Evolutionary conservation across 2,329 filamentous ascomycete species (phyloP), one percentile per base, ranked within the genome.

Genomic region (Knufia fluminis): DNA sequence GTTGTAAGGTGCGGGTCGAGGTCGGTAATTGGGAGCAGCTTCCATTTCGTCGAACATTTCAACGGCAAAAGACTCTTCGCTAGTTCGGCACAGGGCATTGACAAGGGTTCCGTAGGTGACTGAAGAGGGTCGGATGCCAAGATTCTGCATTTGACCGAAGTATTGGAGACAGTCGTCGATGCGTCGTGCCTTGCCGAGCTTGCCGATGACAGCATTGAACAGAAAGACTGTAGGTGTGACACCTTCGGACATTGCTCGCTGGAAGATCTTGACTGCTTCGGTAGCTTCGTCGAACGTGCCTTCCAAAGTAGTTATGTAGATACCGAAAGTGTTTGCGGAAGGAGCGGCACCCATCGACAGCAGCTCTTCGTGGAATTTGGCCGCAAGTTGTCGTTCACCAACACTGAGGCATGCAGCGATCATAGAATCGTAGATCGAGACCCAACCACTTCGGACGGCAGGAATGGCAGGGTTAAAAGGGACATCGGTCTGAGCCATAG

Each of bases 21-120:
- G 88, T 75, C 96, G 97, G 79, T 98, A 98, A 73, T 98, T 98
- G 50, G 89, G 85, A 84, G 94, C 95, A 41, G 84, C 81, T 73
- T 98, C 92, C 92, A 98, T 98, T 72, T 98, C 92, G 63, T 97
- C 89, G 63, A 98, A 98, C 60, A 97, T 80, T 68, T 97, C 89
- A 64, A 96, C 92, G 23, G 92, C 92, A 65, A 96, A 95, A 64
- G 91, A 94, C 71, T 97, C 91, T 60, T 98, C 92, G 58, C 89
- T 95, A 49, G 97, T 92, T 60, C 92, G 86, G 76, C 90, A 96
- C 12, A 98, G 79, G 20, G 92, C 92, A 61, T 98, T 98, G 70
- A 98, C 91, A 61, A 98, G 90, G 10, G 92, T 98, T 54, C 92
- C 92, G 61, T 98, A 98, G 0, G 92, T 98, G 50, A 98, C 92